These are phyloP conservation scores for Aspergillus novoparasiticus DNA, from an alignment of 2,329 filamentous ascomycete genomes.

Conservation along the genomic window DNA sequence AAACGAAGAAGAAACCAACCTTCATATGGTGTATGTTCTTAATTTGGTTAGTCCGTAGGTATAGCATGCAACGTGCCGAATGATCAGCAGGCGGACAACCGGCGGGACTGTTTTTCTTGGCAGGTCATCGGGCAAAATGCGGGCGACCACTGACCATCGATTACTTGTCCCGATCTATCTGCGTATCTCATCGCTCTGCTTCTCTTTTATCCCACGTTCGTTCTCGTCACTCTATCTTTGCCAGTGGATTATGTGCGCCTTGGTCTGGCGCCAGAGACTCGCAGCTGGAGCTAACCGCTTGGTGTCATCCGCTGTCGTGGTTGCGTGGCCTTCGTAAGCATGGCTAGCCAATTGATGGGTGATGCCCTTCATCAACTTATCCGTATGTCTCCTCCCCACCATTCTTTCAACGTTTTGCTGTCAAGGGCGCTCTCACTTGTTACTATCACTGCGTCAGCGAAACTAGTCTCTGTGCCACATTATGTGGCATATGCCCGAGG, in stretches of 20 bases:
- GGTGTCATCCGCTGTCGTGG: conserved; percentile 28
- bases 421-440: not conserved
- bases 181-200: not conserved
- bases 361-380: conserved; percentile 38
- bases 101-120: not conserved
- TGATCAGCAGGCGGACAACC: conserved; percentile 1
- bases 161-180: conserved; percentile 6
- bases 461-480: too few relatives aligned
- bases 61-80: not conserved
- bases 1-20: not conserved
- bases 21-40: not conserved
- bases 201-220: not conserved
- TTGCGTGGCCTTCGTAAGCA: conserved; percentile 29
- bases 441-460: not conserved
- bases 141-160: conserved; percentile 10
- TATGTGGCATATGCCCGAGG: not conserved
- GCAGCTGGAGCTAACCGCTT: conserved; percentile 37
- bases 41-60: not conserved
- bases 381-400: conserved; percentile 30
- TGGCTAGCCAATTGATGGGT: conserved; percentile 41
- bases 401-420: not conserved
- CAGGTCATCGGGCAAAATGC: not conserved
- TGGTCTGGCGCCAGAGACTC: conserved; percentile 34
- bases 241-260: conserved; percentile 39
- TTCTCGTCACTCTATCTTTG: conserved; percentile 9